Base-by-base conservation (phyloP, 345 rosid genomes). In the Linum trigynum region DNA sequence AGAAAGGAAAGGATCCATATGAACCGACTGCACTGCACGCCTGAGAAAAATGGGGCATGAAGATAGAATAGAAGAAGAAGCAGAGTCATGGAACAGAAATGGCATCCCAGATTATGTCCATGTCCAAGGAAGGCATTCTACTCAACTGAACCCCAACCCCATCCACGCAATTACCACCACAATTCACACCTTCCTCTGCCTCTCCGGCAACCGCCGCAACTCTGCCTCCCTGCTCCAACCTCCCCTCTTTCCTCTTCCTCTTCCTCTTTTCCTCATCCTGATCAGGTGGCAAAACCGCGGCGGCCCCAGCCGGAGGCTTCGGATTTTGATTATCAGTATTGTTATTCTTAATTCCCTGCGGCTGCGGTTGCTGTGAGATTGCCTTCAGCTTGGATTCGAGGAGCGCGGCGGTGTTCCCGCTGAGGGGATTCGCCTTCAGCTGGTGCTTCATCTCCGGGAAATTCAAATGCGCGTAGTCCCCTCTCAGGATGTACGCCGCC, bases 71-170 rank as follows among this genome's bases (percentile, higher is more conserved):
- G 38, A 61, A 66, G 53, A 16, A 8, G 87, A 82, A 74, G 83
- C 83, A 39, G 91, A 76, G 61, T 48, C 53, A 48, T 9, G 53
- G 11, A 23, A 82, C 78, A 15, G 81, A 76, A 69, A 92, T 84
- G 71, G 96, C 89, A 77, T 94, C 99, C 99, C 99, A 90, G 60
- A 90, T 88, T 73, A 77, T 83, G 69, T 94, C 99, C 89, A 94
- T 94, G 79, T 94, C 99, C 83, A 94, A 76, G 2, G 99, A 90
- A 41, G 99, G 99, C 95, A 94, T 86, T 74, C 89, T 90, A 76
- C 99, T 94, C 62, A 94, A 69, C 79, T 87, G 96, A 72, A 87
- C 86, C 50, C 76, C 82, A 69, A 81, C 97, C n/a, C 65, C 69
- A 63, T 87, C 94, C 53, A 6, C 53, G 14, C 14, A 2, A 45